Conservation (phyloP, 371 early-diverging fungal genomes). For the Dichotomocladium elegans region DNA sequence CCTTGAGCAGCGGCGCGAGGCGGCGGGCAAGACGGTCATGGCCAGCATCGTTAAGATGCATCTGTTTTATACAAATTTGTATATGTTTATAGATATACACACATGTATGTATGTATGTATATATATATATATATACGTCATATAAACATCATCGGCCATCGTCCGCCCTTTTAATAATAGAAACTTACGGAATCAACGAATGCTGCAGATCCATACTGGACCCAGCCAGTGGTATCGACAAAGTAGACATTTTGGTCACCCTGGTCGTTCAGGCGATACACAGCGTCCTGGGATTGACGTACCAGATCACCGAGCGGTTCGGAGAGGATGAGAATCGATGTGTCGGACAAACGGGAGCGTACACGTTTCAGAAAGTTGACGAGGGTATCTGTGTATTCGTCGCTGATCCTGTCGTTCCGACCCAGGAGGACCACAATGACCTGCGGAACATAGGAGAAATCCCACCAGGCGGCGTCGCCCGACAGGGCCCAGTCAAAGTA, state of each 20-base stretch:
- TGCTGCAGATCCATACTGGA: constrained; percentile 25
- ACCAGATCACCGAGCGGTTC: constrained; percentile 39
- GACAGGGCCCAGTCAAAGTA: constrained; percentile 29
- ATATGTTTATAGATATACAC: no score
- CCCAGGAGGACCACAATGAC: constrained; percentile 27
- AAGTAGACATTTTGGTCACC: constrained; percentile 34
- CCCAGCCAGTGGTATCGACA: constrained; percentile 41
- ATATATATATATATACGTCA: no score
- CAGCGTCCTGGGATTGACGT: constrained; percentile 35
- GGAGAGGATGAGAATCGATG: constrained; percentile 31
- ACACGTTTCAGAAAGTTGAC: constrained; percentile 19
- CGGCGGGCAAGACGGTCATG: constrained; percentile 31
- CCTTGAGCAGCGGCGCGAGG: constrained; percentile 26
- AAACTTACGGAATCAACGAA: constrained; percentile 25
- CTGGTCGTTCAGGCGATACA: constrained; percentile 17
- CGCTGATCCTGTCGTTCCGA: constrained; percentile 19
- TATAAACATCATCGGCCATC: not conserved
- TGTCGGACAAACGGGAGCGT: constrained; percentile 9
- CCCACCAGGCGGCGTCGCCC: not conserved
- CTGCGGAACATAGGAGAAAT: constrained; percentile 12
- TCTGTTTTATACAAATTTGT: constrained; percentile 11
- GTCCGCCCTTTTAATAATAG: not conserved
- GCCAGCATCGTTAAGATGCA: constrained; percentile 31
- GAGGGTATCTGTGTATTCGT: constrained; percentile 13
- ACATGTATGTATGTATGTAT: no score